A percentile compares a stretch with the other conserved stretches of the same genome.
Evolutionary conservation across 257 asterid species (phyloP).

Genomic region (Paraleonurus japonicus): DNA sequence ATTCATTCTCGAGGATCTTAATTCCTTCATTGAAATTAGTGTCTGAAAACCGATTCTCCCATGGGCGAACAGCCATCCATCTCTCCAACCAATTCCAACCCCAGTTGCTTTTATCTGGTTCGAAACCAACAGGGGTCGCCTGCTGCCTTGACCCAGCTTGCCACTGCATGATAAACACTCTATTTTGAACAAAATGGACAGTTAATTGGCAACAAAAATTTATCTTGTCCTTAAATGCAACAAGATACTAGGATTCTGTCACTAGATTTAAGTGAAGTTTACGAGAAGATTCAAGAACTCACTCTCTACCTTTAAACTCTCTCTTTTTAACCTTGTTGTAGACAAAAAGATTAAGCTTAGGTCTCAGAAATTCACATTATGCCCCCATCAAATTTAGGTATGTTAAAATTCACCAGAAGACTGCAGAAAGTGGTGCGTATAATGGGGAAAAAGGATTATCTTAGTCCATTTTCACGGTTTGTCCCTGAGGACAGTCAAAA

Average conservation of each 20-base stretch:
- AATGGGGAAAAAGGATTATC: background rate
- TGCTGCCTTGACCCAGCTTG: conserved; percentile 84
- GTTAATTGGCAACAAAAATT: background rate
- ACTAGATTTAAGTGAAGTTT: background rate
- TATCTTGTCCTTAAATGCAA: background rate
- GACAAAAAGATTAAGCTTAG: background rate
- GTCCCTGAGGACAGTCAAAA: background rate
- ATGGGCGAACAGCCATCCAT: conserved; percentile 98
- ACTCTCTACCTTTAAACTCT: background rate
- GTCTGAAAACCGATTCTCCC: conserved; percentile 77
- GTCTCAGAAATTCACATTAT: background rate
- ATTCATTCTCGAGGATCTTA: conserved; percentile 39
- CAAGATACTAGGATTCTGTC: background rate
- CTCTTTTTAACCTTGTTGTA: background rate
- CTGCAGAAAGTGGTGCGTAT: background rate
- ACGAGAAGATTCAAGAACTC: background rate
- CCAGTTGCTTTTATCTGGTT: conserved; percentile 79
- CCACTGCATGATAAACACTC: conserved; percentile 60
- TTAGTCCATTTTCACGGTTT: background rate
- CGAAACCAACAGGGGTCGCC: conserved; percentile 39
- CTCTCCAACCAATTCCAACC: conserved; percentile 99
- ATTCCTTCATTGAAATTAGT: conserved; percentile 57
- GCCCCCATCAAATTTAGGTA: background rate
- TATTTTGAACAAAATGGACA: background rate
- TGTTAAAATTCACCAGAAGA: background rate